phyloP scores from a whole-genome alignment of 768 basidiomycete species.

The Lyophyllum shimeji region DNA sequence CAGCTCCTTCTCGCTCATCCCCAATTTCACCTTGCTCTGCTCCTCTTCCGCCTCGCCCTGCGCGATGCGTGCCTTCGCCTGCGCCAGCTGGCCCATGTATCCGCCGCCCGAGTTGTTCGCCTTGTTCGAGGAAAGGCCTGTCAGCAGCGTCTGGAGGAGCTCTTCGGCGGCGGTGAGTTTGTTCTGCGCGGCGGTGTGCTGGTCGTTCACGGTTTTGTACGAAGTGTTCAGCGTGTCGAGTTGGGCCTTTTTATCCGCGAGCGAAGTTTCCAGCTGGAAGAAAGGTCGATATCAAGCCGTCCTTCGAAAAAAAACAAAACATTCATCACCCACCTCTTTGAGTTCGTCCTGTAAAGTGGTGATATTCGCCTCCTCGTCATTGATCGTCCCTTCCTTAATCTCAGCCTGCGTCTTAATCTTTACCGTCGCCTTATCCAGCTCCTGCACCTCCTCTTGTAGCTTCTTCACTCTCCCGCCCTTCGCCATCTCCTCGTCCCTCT shows the following conservation, averaged over 20 bases:
- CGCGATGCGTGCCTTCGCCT: constrained; percentile 72
- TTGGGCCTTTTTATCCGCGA: constrained; percentile 59
- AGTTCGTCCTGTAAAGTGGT: constrained; percentile 52
- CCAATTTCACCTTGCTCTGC: constrained; percentile 73
- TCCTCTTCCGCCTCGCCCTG: constrained; percentile 84
- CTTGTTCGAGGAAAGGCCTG: constrained; percentile 78
- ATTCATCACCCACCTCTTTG: constrained; percentile 48
- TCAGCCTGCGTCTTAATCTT: constrained; percentile 86
- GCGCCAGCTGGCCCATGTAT: constrained; percentile 94
- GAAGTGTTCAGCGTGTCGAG: constrained; percentile 53
- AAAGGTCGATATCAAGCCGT: background rate
- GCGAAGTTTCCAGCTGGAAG: constrained; percentile 52
- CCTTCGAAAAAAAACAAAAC: background rate
- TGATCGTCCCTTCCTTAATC: constrained; percentile 70
- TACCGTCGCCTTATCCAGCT: constrained; percentile 75
- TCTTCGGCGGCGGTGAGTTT: constrained; percentile 79
- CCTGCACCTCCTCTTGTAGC: constrained; percentile 76
- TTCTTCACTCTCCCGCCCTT: constrained; percentile 93
- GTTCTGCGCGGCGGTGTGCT: constrained; percentile 58
- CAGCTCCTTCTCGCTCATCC: constrained; percentile 77
- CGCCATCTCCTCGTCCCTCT: constrained; percentile 82
- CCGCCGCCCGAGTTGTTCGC: constrained; percentile 75
- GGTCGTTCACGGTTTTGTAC: constrained; percentile 66
- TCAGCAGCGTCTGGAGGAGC: constrained; percentile 92
- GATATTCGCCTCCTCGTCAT: constrained; percentile 73